Evolutionary conservation across 768 basidiomycete genomes (phyloP), one percentile per base, ranked within the genome.

Genomic region (Auriculariales sp.): DNA sequence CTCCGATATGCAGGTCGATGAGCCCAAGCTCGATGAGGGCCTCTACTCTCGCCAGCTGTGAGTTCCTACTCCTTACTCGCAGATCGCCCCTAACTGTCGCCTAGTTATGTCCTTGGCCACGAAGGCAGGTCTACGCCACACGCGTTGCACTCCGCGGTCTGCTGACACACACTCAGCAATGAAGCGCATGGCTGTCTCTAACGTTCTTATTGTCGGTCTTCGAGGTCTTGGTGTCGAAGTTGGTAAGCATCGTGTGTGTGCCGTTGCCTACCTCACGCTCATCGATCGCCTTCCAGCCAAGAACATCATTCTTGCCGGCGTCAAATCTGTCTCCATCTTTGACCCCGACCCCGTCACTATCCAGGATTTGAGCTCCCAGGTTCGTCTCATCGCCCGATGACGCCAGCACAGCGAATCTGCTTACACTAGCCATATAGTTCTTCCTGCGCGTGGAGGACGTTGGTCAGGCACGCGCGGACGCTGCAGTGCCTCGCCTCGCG

Each of bases 141-240:
- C 28, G 28, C 9, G 46, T 24, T 33, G 34, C 29, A 28, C n/a
- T 25, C 28, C 25, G 27, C 42, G 15, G 29, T 46, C 22, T 22
- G 39, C 54, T 64, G 46, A 68, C 47, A 28, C 28, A n/a, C 39
- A 25, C 42, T n/a, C 57, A 97, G 94, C 94, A 39, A 98, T 98
- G 95, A 95, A 95, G 74, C 83, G 82, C 61, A 98, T 99, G 95
- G 94, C 95, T 5, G 72, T 77, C 14, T 97, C 93, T 31, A 95
- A 95, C 61, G 85, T 98, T 34, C 77, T 99, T 54, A 79, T 99
- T 54, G 81, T 95, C 42, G 95, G 95, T 9, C 66, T 91, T 61
- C 82, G 84, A 51, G 95, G 95, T 49, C 67, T 99, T 51, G 94
- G 95, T 39, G 88, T 88, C 51, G 95, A 99, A 67, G 95, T 98